A percentile compares a stretch with the other conserved stretches of the same genome.
Evolutionary conservation across 2,329 filamentous ascomycete species (phyloP).

Genomic region (Colletotrichum costaricense): DNA sequence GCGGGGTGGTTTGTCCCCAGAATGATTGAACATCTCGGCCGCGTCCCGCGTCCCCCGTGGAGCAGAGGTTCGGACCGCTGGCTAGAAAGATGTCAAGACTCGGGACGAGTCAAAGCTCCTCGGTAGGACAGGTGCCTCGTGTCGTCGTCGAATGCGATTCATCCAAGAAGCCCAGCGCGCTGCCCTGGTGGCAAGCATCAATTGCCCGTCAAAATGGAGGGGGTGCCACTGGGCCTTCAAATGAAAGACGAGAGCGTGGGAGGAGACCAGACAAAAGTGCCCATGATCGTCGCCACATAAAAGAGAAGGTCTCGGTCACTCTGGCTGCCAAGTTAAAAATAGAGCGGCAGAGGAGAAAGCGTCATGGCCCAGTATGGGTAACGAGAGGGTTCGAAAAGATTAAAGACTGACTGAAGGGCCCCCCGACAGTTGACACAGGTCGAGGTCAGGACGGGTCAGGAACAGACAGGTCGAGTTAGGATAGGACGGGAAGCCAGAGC

Average conservation of each 20-base stretch:
- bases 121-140: constrained; percentile 45
- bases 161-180: constrained; percentile 35
- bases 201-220: constrained; percentile 28
- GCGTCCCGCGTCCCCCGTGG: constrained; percentile 43
- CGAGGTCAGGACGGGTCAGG: constrained; percentile 24
- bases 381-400: constrained; percentile 27
- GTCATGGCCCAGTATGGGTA: constrained; percentile 35
- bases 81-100: constrained; percentile 47
- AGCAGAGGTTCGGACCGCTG: constrained; percentile 46
- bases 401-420: constrained; percentile 33
- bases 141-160: constrained; percentile 36
- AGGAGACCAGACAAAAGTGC: constrained; percentile 47
- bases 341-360: constrained; percentile 37
- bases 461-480: constrained; percentile 18
- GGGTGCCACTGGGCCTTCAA: constrained; percentile 41
- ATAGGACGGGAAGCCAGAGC: constrained; percentile 17
- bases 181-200: constrained; percentile 45
- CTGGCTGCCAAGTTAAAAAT: constrained; percentile 34
- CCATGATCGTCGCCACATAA: constrained; percentile 50
- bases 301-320: constrained; percentile 33
- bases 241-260: constrained; percentile 46
- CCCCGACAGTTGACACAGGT: background rate
- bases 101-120: constrained; percentile 52
- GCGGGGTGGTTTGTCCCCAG: constrained; percentile 46
- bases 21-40: constrained; percentile 53